A percentile compares a stretch with the other conserved stretches of the same genome.
phyloP scores from a whole-genome alignment of 495 filamentous ascomycete species.

The Umbilicaria muhlenbergii region DNA sequence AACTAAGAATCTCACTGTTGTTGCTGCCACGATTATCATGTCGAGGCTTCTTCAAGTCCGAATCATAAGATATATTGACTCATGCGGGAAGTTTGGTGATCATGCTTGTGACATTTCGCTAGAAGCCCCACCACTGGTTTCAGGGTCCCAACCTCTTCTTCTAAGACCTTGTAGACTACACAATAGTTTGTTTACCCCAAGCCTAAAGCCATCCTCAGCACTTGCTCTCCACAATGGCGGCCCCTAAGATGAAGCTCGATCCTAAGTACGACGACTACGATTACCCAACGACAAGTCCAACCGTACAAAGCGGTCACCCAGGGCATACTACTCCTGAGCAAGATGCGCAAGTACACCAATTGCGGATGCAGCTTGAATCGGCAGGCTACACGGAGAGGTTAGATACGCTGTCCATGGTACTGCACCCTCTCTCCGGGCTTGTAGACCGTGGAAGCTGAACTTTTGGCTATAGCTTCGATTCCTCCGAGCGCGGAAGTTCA shows the following conservation, averaged over 20 bases:
- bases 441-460: not conserved
- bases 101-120: not conserved
- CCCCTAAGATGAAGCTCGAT: conserved; percentile 42
- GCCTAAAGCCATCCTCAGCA: not conserved
- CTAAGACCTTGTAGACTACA: not conserved
- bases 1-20: too few species aligned
- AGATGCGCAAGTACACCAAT: conserved; percentile 76
- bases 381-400: conserved; percentile 71
- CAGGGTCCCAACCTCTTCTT: not conserved
- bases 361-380: conserved; percentile 70
- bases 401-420: conserved; percentile 78
- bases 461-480: conserved; percentile 51
- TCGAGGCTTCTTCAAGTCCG: too few species aligned
- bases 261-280: conserved; percentile 95
- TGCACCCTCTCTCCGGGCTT: not conserved
- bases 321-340: conserved; percentile 78
- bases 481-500: conserved; percentile 87
- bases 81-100: too few species aligned
- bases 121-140: not conserved
- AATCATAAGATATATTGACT: too few species aligned
- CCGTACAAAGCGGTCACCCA: conserved; percentile 59
- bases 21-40: too few species aligned
- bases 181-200: not conserved
- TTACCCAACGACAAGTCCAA: conserved; percentile 65
- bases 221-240: conserved; percentile 22